Percentiles rank a stretch among this genome's conserved stretches.
These are phyloP conservation scores for Fomitopsis pinicola DNA, from an alignment of 1,284 basidiomycete species.

Conservation along the genomic window DNA sequence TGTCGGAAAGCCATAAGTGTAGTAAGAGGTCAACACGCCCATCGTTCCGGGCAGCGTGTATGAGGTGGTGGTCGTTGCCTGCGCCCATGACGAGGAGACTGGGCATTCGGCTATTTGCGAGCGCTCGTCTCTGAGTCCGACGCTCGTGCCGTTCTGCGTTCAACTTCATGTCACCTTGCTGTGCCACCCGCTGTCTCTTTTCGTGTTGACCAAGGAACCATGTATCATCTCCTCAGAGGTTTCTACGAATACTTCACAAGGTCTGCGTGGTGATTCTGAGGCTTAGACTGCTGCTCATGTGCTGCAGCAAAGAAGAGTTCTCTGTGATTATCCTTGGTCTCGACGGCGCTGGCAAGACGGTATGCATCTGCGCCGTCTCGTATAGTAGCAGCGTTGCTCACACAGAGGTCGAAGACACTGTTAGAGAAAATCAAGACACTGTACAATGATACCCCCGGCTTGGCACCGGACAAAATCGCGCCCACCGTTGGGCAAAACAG, in stretches of 20 bases:
- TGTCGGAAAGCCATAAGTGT: constrained; percentile 61
- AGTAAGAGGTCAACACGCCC: constrained; percentile 49
- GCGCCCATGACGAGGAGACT: neutral
- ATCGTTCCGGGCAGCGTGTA: constrained; percentile 26
- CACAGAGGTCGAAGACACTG: constrained; percentile 55
- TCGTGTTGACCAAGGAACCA: constrained; percentile 22
- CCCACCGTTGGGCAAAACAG: constrained; percentile 96
- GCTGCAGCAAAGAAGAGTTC: constrained; percentile 82
- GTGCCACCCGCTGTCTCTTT: neutral
- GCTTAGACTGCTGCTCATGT: constrained; percentile 2
- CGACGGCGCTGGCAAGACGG: constrained; percentile 90
- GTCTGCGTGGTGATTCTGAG: constrained; percentile 40
- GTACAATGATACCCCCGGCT: constrained; percentile 81
- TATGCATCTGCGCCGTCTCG: constrained; percentile 30
- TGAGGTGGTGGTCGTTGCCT: neutral
- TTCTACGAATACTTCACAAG: constrained; percentile 86
- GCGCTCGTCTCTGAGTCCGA: neutral
- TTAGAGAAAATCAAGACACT: constrained; percentile 90
- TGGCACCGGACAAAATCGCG: constrained; percentile 85
- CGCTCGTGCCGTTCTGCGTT: neutral
- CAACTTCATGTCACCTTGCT: neutral
- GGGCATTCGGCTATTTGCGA: neutral
- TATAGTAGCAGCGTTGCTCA: neutral
- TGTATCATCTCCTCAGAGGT: constrained; percentile 92
- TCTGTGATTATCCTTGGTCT: constrained; percentile 90